A percentile compares a stretch with the other conserved stretches of the same genome.
phyloP scores from a whole-genome alignment of 371 early-diverging fungal species.

The Lichtheimia hyalospora region DNA sequence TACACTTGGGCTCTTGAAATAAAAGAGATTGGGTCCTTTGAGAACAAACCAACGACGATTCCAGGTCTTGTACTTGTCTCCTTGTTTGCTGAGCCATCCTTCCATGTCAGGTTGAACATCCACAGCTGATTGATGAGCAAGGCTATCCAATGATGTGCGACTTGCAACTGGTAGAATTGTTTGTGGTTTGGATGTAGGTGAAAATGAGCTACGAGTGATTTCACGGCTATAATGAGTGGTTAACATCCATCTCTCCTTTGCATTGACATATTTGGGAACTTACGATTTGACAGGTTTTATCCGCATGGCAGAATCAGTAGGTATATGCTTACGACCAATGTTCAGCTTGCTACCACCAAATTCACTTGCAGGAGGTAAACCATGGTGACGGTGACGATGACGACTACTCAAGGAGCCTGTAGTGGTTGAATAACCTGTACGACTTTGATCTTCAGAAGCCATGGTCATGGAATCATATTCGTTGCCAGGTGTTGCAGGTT shows the following conservation, averaged over 20 bases:
- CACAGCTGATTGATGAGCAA: neutral
- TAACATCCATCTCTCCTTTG: neutral
- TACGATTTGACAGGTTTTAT: neutral
- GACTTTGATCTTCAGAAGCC: neutral
- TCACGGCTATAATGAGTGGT: neutral
- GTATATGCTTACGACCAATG: slow-evolving; percentile 9
- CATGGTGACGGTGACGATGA: too few relatives aligned
- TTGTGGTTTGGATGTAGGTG: slow-evolving; percentile 19
- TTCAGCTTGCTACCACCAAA: neutral
- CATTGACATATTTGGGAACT: neutral
- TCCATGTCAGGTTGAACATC: slow-evolving; percentile 46
- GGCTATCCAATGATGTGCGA: slow-evolving; percentile 15
- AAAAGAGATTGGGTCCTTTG: slow-evolving; percentile 55
- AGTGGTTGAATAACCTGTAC: neutral
- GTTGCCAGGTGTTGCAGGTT: too few relatives aligned
- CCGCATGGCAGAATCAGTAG: slow-evolving; percentile 3
- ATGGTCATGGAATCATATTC: slow-evolving; percentile 2
- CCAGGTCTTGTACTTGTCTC: slow-evolving; percentile 63
- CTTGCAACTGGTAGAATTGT: slow-evolving; percentile 16
- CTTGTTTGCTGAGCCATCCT: slow-evolving; percentile 64
- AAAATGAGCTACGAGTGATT: slow-evolving; percentile 7
- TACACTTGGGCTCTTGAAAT: slow-evolving; percentile 63
- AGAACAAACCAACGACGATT: slow-evolving; percentile 68
- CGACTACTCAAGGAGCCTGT: neutral
- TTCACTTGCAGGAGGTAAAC: too few relatives aligned